These are phyloP conservation scores for Phytophthora tentaculata DNA, from an alignment of 352 stramenopile species.

Conservation along the genomic window DNA sequence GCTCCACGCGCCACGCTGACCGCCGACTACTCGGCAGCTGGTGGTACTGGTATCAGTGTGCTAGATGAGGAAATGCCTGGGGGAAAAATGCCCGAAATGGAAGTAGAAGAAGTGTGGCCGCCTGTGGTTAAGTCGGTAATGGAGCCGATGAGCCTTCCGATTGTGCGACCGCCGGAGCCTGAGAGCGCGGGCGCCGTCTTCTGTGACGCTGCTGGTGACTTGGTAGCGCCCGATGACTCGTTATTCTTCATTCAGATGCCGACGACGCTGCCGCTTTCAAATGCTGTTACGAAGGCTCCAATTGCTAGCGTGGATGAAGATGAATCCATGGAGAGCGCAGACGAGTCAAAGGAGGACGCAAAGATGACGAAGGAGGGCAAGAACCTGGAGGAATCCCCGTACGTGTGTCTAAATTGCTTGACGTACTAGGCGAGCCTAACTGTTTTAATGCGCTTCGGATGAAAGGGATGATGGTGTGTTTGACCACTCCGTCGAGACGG, in stretches of 20 bases:
- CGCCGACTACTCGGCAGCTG: conserved; percentile 61
- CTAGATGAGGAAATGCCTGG: conserved; percentile 71
- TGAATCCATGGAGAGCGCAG: conserved; percentile 41
- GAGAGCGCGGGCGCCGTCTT: conserved; percentile 71
- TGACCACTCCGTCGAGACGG: conserved; percentile 70
- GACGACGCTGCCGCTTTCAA: conserved; percentile 80
- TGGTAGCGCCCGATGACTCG: conserved; percentile 66
- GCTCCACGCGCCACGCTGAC: conserved; percentile 40
- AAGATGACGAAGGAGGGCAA: conserved; percentile 23
- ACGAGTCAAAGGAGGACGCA: conserved; percentile 22
- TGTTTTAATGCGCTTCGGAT: conserved; percentile 4
- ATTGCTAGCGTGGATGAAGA: conserved; percentile 36
- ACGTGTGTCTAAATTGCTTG: conserved; percentile 8
- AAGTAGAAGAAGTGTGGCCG: conserved; percentile 83
- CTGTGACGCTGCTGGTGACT: conserved; percentile 59
- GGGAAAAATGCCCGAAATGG: conserved; percentile 52
- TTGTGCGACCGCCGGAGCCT: conserved; percentile 69
- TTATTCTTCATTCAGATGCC: conserved; percentile 87
- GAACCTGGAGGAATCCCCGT: conserved; percentile 34
- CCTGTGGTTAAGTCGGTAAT: conserved; percentile 80
- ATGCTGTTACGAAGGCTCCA: conserved; percentile 36
- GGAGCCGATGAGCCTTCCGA: conserved; percentile 83
- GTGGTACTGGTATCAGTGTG: conserved; percentile 87
- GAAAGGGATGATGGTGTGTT: conserved; percentile 65
- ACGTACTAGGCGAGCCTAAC: conserved; percentile 4